A percentile compares a stretch with the other conserved stretches of the same genome.
phyloP scores from a whole-genome alignment of 192 early-diverging fungal species.

The Linnemannia exigua region DNA sequence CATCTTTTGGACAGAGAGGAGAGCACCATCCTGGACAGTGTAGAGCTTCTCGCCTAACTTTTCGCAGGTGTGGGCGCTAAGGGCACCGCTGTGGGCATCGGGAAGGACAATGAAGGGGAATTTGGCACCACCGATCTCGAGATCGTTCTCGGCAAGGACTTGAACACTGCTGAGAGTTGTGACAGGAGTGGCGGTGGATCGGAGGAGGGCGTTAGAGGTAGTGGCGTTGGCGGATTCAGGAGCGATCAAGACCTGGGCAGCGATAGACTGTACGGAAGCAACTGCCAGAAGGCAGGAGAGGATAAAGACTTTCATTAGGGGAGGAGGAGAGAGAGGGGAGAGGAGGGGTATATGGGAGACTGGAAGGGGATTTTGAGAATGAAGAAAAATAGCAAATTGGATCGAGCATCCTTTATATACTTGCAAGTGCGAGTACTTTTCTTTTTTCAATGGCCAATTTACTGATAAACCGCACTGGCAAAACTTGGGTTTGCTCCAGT shows the following conservation, averaged over 20 bases:
- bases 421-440: background rate
- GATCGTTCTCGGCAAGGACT: constrained; percentile 21
- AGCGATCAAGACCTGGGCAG: constrained; percentile 21
- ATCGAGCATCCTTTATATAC: background rate
- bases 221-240: constrained; percentile 6
- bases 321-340: background rate
- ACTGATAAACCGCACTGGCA: background rate
- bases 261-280: constrained; percentile 8
- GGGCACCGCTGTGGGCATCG: background rate
- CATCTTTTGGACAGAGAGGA: constrained; percentile 15
- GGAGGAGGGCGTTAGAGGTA: background rate
- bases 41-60: constrained; percentile 23
- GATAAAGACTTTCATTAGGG: constrained; percentile 16
- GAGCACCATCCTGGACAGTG: constrained; percentile 15
- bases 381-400: background rate
- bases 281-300: constrained; percentile 23
- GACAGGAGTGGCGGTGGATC: background rate
- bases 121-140: constrained; percentile 19
- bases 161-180: constrained; percentile 12
- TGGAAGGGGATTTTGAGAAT: constrained; percentile 10
- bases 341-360: background rate
- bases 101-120: constrained; percentile 22
- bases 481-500: background rate
- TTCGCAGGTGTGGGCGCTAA: background rate
- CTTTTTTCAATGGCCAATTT: background rate